A percentile compares a stretch with the other conserved stretches of the same genome.
Conservation (phyloP, 2,329 filamentous ascomycete genomes). For the Curvularia spicifera region DNA sequence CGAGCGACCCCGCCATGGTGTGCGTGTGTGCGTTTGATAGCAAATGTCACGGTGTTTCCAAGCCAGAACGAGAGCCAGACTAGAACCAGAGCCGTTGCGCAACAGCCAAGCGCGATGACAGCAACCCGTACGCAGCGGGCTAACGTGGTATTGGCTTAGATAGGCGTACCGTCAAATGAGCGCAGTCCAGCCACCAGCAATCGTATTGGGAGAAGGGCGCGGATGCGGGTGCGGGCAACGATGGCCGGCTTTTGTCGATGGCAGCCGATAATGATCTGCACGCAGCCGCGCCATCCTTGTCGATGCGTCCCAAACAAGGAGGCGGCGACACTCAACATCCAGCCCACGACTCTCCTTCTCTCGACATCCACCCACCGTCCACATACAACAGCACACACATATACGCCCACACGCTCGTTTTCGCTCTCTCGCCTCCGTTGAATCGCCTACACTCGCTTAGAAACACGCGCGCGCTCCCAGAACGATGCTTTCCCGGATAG, state of each 20-base stretch:
- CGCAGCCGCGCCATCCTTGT: constrained; percentile 35
- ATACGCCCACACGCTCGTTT: constrained; percentile 19
- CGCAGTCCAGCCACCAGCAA: neutral
- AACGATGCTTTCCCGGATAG: constrained; percentile 38
- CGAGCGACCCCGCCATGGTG: constrained; percentile 59
- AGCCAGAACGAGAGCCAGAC: neutral
- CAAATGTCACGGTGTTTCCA: constrained; percentile 23
- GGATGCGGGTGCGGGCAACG: constrained; percentile 24
- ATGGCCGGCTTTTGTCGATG: constrained; percentile 18
- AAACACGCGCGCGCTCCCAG: constrained; percentile 1
- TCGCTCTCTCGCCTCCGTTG: constrained; percentile 15
- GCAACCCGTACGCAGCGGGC: neutral
- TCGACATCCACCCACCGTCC: constrained; percentile 18
- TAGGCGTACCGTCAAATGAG: neutral
- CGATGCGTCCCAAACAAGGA: constrained; percentile 23
- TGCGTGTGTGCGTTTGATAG: constrained; percentile 1
- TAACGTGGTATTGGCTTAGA: neutral
- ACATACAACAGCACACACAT: constrained; percentile 1
- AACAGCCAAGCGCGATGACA: constrained; percentile 1
- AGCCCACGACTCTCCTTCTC: constrained; percentile 18
- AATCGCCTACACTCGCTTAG: constrained; percentile 20
- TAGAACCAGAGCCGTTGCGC: constrained; percentile 11
- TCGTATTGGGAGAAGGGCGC: constrained; percentile 10
- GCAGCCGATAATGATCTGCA: constrained; percentile 41
- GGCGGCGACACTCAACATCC: constrained; percentile 24